Evolutionary conservation across 495 filamentous ascomycete species (phyloP).

Genomic region (Xylaria castorea): DNA sequence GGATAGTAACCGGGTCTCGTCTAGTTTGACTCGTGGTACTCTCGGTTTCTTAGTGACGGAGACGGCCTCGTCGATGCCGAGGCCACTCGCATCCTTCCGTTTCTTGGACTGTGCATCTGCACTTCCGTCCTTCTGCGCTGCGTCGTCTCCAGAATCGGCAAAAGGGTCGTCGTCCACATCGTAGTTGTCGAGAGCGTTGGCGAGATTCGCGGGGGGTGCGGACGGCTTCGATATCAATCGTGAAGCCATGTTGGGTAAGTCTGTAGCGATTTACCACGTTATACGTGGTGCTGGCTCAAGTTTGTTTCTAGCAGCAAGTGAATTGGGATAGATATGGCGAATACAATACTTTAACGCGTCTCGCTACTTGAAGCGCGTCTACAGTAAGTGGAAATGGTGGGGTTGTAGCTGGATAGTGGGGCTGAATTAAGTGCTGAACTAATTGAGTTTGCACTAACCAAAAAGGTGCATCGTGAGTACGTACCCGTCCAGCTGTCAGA

Average conservation of each 20-base stretch:
- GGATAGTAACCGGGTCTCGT: conserved; percentile 80
- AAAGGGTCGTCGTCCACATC: conserved; percentile 56
- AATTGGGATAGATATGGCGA: neutral
- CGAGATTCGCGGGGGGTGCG: conserved; percentile 23
- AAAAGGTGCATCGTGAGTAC: neutral
- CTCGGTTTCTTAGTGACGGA: conserved; percentile 74
- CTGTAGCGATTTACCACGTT: neutral
- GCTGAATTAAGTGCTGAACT: neutral
- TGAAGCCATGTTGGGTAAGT: conserved; percentile 29
- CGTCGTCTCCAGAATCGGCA: conserved; percentile 40
- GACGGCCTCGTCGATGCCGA: conserved; percentile 89
- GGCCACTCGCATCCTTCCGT: conserved; percentile 45
- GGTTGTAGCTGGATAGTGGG: neutral
- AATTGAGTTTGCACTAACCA: neutral
- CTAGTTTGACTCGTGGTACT: conserved; percentile 80
- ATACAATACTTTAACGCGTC: conserved; percentile 6
- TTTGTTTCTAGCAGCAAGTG: neutral
- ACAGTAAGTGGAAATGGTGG: conserved; percentile 23
- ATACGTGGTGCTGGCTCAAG: neutral
- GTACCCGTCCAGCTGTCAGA: conserved; percentile 2
- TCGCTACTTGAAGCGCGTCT: conserved; percentile 22
- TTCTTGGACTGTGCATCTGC: conserved; percentile 38
- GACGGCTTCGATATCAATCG: conserved; percentile 24
- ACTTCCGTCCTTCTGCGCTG: conserved; percentile 29
- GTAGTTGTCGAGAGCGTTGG: conserved; percentile 74